Evolutionary conservation across 2,329 filamentous ascomycete genomes (phyloP), one percentile per base, ranked within the genome.

Genomic region (Myriosclerotinia scirpicola): DNA sequence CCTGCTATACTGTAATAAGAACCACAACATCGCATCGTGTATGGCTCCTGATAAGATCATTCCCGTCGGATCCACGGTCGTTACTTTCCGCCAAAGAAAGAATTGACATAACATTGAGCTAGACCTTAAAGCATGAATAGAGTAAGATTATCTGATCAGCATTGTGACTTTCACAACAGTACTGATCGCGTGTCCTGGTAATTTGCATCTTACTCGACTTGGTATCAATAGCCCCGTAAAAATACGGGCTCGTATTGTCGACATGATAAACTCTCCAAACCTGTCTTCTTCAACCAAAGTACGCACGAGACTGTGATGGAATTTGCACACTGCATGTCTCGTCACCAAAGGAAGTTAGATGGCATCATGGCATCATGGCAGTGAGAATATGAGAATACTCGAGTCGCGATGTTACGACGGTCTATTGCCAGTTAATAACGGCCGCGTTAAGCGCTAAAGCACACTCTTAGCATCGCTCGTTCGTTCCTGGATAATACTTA

Each of bases 341-440:
- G 14, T 36, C 2, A 38, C 20, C 15, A 2, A 44, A 26, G 30
- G 12, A 22, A 48, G 20, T 38, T 20, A 12, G 17, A 50, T 26
- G 30, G n/a, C n/a, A n/a, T n/a, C n/a, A n/a, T n/a, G n/a, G n/a
- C n/a, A n/a, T n/a, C n/a, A n/a, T n/a, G n/a, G 14, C n/a, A 17
- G n/a, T 50, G 30, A 11, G 8, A 17, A 50, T 36, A 30, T 60
- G 14, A 1, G 14, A 30, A 38, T 50, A 26, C 8, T 50, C 38
- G 44, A 26, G 30, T n/a, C 44, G 22, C 50, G 50, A 64, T 54
- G 50, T 36, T 30, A 44, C 20, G 20, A 55, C 22, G 30, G n/a
- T 22, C 34, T 46, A 17, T 30, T n/a, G 42, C 20, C 17, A 36
- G 54, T 9, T n/a, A 59, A 65, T 65, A 59, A 58, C 34, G 34